Evolutionary conservation across 257 asterid species (phyloP).

Genomic region (Solanum paucissectum): DNA sequence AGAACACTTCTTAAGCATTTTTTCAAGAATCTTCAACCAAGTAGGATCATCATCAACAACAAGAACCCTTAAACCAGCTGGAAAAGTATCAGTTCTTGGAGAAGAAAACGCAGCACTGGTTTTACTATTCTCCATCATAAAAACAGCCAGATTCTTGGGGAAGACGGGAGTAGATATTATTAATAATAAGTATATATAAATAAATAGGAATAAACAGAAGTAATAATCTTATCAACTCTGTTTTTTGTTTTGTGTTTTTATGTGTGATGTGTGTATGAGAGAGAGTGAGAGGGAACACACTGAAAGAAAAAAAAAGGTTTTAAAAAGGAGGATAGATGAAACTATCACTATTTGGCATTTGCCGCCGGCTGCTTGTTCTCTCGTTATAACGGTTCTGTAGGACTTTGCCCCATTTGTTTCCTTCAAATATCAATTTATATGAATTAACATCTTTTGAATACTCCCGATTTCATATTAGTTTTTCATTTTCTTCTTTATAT

Average conservation of each 20-base stretch:
- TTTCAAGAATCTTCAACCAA: slow-evolving; percentile 94
- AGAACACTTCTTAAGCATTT: slow-evolving; percentile 89
- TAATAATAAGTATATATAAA: neutral
- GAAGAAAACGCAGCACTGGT: slow-evolving; percentile 41
- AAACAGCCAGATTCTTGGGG: neutral
- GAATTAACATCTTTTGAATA: too few species aligned
- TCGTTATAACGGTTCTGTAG: neutral
- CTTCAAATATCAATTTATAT: neutral
- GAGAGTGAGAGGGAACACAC: neutral
- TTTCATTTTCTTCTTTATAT: neutral
- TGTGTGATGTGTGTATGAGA: neutral
- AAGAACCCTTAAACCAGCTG: slow-evolving; percentile 87
- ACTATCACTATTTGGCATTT: neutral
- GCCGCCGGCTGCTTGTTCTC: neutral
- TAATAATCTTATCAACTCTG: neutral
- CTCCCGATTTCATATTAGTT: too few species aligned
- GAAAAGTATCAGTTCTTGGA: slow-evolving; percentile 56
- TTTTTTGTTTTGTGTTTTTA: neutral
- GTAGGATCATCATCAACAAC: slow-evolving; percentile 98
- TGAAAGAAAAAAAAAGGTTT: neutral
- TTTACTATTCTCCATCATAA: slow-evolving; percentile 35
- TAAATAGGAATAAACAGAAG: neutral
- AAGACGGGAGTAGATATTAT: neutral
- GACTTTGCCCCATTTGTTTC: neutral
- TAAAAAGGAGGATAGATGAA: neutral